phyloP scores from a whole-genome alignment of 2,329 filamentous ascomycete genomes.

The Xylariomycetidae sp. region DNA sequence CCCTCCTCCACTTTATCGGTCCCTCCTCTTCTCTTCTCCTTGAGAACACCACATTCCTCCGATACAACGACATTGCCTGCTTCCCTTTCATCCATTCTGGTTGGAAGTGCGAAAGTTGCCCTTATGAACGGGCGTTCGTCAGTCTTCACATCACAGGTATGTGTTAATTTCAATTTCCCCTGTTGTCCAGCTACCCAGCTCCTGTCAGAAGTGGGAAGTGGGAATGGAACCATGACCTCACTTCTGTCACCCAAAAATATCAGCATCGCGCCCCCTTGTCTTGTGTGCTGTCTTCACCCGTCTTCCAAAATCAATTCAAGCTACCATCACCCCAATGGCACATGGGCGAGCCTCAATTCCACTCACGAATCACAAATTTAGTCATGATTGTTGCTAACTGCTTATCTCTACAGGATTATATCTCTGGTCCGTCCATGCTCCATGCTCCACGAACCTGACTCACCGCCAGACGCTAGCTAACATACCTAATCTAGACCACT shows the following conservation, averaged over 20 bases:
- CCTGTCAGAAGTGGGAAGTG: no score
- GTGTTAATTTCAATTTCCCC: conserved; percentile 21
- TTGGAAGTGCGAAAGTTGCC: conserved; percentile 45
- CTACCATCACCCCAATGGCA: no score
- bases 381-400: conserved; percentile 35
- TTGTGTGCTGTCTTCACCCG: no score
- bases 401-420: conserved; percentile 57
- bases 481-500: conserved; percentile 39
- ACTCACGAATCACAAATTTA: conserved; percentile 2
- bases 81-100: conserved; percentile 15
- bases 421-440: conserved; percentile 66
- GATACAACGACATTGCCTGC: conserved; percentile 7
- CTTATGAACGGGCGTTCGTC: conserved; percentile 84
- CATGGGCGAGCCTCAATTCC: no score
- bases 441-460: conserved; percentile 32
- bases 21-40: background rate
- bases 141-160: conserved; percentile 83
- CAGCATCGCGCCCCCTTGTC: no score
- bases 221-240: no score
- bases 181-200: no score
- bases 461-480: conserved; percentile 39
- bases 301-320: no score
- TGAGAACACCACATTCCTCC: background rate
- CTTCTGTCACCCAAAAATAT: no score
- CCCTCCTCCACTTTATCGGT: no score